These are phyloP conservation scores for Neophaeococcomyces mojaviensis DNA, from an alignment of 2,329 filamentous ascomycete genomes.

Conservation along the genomic window DNA sequence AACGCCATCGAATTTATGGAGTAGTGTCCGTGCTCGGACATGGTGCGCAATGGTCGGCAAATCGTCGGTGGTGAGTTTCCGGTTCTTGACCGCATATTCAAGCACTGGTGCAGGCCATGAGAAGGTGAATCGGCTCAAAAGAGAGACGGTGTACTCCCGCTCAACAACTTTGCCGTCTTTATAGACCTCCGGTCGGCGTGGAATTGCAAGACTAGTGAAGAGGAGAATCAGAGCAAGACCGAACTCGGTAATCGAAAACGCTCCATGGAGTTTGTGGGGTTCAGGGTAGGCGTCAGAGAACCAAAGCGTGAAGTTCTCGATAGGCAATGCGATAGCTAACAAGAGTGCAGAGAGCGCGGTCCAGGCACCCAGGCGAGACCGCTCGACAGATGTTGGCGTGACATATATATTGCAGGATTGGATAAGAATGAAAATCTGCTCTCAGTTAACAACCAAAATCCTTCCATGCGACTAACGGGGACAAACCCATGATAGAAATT, in stretches of 20 bases:
- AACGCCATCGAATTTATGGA: slow-evolving; percentile 42
- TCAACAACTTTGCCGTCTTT: slow-evolving; percentile 55
- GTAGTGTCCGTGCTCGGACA: slow-evolving; percentile 43
- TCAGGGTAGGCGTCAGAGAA: slow-evolving; percentile 10
- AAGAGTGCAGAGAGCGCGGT: slow-evolving; percentile 15
- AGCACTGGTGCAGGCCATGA: slow-evolving; percentile 56
- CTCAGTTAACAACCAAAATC: background rate
- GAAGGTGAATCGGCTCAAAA: slow-evolving; percentile 57
- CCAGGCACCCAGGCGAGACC: slow-evolving; percentile 18
- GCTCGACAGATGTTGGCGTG: slow-evolving; percentile 15
- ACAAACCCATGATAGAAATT: slow-evolving; percentile 57
- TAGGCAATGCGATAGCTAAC: slow-evolving; percentile 16
- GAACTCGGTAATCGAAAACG: slow-evolving; percentile 21
- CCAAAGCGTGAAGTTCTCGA: slow-evolving; percentile 20
- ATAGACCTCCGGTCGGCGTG: slow-evolving; percentile 61
- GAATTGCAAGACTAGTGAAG: slow-evolving; percentile 49
- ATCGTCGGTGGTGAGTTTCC: slow-evolving; percentile 54
- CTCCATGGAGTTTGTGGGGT: slow-evolving; percentile 15
- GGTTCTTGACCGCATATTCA: slow-evolving; percentile 47
- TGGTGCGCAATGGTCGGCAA: slow-evolving; percentile 54
- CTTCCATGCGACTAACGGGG: background rate
- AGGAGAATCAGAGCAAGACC: slow-evolving; percentile 36
- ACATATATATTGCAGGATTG: slow-evolving; percentile 19
- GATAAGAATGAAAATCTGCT: slow-evolving; percentile 17
- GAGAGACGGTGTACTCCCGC: slow-evolving; percentile 52